Conservation (phyloP, 176 grass and related monocot genomes). For the Ensete ventricosum region DNA sequence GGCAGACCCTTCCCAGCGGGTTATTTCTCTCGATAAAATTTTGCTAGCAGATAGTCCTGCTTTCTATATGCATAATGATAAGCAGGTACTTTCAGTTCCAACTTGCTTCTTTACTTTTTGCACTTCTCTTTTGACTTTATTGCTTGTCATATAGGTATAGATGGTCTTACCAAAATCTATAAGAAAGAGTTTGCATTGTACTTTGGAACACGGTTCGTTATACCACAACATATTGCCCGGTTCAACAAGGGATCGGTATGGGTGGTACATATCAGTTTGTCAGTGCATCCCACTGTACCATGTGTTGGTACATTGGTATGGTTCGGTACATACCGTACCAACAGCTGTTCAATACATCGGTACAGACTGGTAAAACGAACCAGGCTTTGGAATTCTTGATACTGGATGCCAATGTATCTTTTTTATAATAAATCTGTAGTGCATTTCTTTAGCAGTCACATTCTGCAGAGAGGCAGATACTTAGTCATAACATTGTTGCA, state of each 20-base stretch:
- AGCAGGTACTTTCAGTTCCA: conserved; percentile 51
- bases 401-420: background rate
- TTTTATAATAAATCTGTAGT: background rate
- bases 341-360: no score
- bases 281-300: no score
- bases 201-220: no score
- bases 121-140: conserved; percentile 2
- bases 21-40: conserved; percentile 69
- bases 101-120: conserved; percentile 9
- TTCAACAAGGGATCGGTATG: no score
- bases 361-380: no score
- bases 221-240: no score
- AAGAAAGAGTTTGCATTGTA: no score
- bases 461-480: no score
- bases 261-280: no score
- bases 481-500: no score
- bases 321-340: no score
- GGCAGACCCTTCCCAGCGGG: conserved; percentile 33
- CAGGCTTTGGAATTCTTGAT: background rate
- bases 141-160: background rate
- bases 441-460: background rate
- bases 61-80: conserved; percentile 63
- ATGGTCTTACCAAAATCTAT: background rate
- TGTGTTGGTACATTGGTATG: no score
- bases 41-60: conserved; percentile 63